These are phyloP conservation scores for Talaromyces stipitatus DNA, from an alignment of 495 filamentous ascomycete species.

Conservation along the genomic window DNA sequence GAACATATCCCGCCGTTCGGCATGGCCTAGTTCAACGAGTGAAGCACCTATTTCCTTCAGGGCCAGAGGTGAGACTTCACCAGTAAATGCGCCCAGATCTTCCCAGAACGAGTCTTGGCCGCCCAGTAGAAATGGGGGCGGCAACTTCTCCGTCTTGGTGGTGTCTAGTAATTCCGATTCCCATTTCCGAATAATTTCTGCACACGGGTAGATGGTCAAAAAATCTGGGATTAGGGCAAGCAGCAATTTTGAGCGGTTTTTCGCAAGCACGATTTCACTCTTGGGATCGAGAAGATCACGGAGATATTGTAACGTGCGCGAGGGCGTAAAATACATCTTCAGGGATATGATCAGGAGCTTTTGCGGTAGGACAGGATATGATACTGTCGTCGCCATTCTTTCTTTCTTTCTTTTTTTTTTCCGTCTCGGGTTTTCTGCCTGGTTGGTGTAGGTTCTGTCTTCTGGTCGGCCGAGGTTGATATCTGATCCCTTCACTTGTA, in stretches of 20 bases:
- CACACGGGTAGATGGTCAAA: constrained; percentile 52
- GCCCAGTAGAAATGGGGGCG: constrained; percentile 50
- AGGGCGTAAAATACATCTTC: constrained; percentile 77
- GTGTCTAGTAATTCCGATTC: constrained; percentile 16
- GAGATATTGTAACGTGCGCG: constrained; percentile 56
- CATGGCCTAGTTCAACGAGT: constrained; percentile 73
- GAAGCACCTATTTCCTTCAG: constrained; percentile 56
- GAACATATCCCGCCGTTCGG: constrained; percentile 63
- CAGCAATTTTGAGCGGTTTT: constrained; percentile 65
- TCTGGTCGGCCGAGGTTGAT: background rate
- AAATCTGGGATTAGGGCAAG: constrained; percentile 79
- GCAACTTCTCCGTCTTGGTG: constrained; percentile 10
- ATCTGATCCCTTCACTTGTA: background rate
- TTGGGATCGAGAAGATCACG: constrained; percentile 42
- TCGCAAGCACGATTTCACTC: constrained; percentile 28
- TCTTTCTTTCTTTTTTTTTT: background rate
- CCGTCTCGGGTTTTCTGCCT: background rate
- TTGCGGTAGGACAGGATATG: constrained; percentile 44
- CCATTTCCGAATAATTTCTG: constrained; percentile 39
- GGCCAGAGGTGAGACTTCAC: constrained; percentile 63
- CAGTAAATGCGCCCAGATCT: constrained; percentile 59
- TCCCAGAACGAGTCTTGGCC: constrained; percentile 70
- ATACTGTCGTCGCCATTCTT: constrained; percentile 15
- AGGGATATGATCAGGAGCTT: constrained; percentile 70
- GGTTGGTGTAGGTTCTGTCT: background rate